phyloP scores from a whole-genome alignment of 2,329 filamentous ascomycete species.

The Colletotrichum eremochloae region DNA sequence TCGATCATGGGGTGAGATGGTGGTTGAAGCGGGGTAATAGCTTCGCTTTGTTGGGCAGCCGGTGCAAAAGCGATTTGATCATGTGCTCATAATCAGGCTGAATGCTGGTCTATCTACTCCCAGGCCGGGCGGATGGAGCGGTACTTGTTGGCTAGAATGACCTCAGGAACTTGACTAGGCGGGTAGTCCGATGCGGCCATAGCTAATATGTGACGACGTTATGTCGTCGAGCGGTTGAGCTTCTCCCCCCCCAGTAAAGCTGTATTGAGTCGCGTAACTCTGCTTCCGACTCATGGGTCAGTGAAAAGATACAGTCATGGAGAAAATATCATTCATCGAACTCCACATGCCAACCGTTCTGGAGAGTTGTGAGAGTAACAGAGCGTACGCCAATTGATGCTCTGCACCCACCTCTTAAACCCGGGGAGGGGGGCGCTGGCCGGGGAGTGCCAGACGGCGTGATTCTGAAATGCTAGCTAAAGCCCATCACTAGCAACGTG shows the following conservation, averaged over 20 bases:
- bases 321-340: no score
- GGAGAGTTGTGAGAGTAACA: background rate
- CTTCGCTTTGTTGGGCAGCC: background rate
- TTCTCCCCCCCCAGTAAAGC: no score
- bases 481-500: background rate
- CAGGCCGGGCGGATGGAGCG: background rate
- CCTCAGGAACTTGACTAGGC: background rate
- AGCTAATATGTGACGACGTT: background rate
- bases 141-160: background rate
- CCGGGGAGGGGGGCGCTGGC: no score
- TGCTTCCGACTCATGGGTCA: no score
- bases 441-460: no score
- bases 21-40: conserved; percentile 31
- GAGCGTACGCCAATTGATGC: background rate
- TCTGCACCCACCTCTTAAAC: background rate
- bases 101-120: conserved; percentile 14
- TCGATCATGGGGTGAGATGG: conserved; percentile 1
- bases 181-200: background rate
- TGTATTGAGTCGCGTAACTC: no score
- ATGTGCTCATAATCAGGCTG: conserved; percentile 26
- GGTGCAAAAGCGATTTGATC: background rate
- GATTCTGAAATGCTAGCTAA: background rate
- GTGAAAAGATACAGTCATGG: no score
- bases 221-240: no score
- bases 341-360: no score